phyloP scores from a whole-genome alignment of 768 basidiomycete species.

The Lactifluus echinatus region DNA sequence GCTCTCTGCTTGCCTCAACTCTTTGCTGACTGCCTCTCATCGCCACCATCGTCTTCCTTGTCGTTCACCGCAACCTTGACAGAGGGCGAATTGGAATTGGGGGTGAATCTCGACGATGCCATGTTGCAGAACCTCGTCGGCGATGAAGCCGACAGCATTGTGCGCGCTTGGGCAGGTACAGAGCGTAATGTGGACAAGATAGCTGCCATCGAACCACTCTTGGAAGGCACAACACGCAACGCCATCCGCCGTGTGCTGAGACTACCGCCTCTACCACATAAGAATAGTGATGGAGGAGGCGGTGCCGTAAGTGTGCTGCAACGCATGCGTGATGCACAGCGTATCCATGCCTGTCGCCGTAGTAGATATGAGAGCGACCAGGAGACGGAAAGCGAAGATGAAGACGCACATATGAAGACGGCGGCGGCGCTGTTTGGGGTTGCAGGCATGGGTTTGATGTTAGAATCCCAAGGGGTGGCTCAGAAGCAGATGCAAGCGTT shows the following conservation, averaged over 20 bases:
- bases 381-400: slow-evolving; percentile 14
- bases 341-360: slow-evolving; percentile 5
- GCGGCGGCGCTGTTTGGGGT: slow-evolving; percentile 11
- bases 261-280: background rate
- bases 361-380: background rate
- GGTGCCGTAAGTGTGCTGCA: slow-evolving; percentile 6
- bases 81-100: slow-evolving; percentile 5
- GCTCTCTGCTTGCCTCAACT: slow-evolving; percentile 64
- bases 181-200: slow-evolving; percentile 38
- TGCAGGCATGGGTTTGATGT: background rate
- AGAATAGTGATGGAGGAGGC: background rate
- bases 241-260: slow-evolving; percentile 23
- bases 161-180: slow-evolving; percentile 47
- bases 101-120: slow-evolving; percentile 34
- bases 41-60: slow-evolving; percentile 4
- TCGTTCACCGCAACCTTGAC: background rate
- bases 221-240: slow-evolving; percentile 31
- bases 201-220: slow-evolving; percentile 35
- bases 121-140: slow-evolving; percentile 62
- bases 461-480: background rate
- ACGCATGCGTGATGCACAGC: slow-evolving; percentile 5
- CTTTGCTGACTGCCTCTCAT: slow-evolving; percentile 51
- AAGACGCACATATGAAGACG: slow-evolving; percentile 9
- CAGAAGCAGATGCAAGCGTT: background rate
- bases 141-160: slow-evolving; percentile 35